These are phyloP conservation scores for Phytophthora brassicae DNA, from an alignment of 352 stramenopile species.

Conservation along the genomic window DNA sequence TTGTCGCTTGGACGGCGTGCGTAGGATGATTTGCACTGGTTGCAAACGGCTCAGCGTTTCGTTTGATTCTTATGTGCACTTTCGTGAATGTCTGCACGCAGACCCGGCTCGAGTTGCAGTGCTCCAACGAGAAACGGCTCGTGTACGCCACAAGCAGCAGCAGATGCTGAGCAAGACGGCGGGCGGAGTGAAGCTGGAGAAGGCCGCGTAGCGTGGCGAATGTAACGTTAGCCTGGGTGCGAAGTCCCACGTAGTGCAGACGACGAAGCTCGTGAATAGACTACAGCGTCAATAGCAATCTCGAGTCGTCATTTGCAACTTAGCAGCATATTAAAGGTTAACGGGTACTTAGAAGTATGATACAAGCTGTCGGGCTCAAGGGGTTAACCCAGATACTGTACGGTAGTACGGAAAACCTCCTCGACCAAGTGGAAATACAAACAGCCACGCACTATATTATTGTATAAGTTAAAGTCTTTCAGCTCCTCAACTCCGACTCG, in stretches of 20 bases:
- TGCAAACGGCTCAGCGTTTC: conserved; percentile 6
- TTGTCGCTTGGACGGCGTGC: conserved; percentile 15
- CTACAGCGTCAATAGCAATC: not conserved
- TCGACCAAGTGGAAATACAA: no score
- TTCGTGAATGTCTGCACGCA: conserved; percentile 17
- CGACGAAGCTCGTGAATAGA: no score
- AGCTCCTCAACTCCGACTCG: not conserved
- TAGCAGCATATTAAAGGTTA: no score
- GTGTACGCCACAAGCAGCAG: conserved; percentile 61
- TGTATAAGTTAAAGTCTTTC: conserved; percentile 5
- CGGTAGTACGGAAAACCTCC: no score
- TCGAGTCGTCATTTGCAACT: no score
- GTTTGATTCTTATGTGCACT: conserved; percentile 14
- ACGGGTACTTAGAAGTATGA: no score
- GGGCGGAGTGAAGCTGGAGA: conserved; percentile 37
- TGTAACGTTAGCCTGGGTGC: conserved; percentile 6
- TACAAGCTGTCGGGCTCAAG: no score
- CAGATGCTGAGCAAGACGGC: conserved; percentile 33
- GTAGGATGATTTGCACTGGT: conserved; percentile 21
- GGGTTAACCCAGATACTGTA: no score
- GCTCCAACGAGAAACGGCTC: conserved; percentile 56
- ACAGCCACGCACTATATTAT: conserved; percentile 15
- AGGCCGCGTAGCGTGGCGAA: conserved; percentile 29
- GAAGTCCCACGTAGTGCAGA: not conserved
- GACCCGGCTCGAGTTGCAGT: conserved; percentile 56